These are phyloP conservation scores for Aureobasidium lini DNA, from an alignment of 2,329 filamentous ascomycete species.

Conservation along the genomic window DNA sequence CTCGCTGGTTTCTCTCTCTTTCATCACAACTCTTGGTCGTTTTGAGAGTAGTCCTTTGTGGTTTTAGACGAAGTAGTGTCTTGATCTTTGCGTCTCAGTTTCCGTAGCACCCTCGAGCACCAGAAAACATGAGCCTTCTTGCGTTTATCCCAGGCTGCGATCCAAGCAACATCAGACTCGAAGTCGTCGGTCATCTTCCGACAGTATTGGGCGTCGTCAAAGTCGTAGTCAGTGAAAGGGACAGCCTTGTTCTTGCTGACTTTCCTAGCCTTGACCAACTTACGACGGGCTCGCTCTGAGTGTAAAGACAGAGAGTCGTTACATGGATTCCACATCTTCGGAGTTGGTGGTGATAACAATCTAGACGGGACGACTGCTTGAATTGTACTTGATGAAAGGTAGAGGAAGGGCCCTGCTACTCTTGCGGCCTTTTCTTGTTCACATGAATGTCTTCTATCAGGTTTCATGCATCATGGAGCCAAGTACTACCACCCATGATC, in stretches of 20 bases:
- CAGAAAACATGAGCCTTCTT: not conserved
- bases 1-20: too few relatives aligned
- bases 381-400: too few relatives aligned
- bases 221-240: not conserved
- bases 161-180: not conserved
- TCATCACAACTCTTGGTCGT: too few relatives aligned
- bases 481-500: not conserved
- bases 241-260: not conserved
- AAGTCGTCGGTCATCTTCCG: not conserved
- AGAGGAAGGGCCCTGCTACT: too few relatives aligned
- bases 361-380: too few relatives aligned
- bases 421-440: too few relatives aligned
- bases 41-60: too few relatives aligned
- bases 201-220: not conserved
- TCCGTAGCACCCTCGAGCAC: not conserved
- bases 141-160: not conserved
- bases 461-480: too few relatives aligned
- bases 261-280: not conserved
- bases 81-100: not conserved
- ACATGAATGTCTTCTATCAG: too few relatives aligned
- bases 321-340: not conserved
- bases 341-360: too few relatives aligned
- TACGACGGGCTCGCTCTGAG: not conserved
- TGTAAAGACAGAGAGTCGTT: not conserved
- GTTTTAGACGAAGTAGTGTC: not conserved